A percentile compares a stretch with the other conserved stretches of the same genome.
These are phyloP conservation scores for Penicillium herquei DNA, from an alignment of 495 filamentous ascomycete genomes.

Conservation along the genomic window DNA sequence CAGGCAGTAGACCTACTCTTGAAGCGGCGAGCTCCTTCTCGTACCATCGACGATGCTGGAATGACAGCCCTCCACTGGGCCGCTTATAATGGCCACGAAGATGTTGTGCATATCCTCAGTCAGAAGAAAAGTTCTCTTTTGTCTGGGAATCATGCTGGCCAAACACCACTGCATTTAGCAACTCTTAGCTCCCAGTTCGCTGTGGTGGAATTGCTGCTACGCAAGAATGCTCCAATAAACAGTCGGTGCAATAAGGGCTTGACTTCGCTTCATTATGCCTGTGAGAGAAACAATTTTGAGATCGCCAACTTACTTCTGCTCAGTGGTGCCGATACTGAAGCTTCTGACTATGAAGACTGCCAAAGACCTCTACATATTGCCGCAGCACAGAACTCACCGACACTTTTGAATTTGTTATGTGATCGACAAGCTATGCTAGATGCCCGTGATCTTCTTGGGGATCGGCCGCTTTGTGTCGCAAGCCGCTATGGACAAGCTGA, in stretches of 20 bases:
- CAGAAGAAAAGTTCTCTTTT: conserved; percentile 28
- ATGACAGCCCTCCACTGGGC: conserved; percentile 51
- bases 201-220: conserved; percentile 38
- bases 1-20: conserved; percentile 33
- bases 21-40: conserved; percentile 32
- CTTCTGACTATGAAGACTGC: conserved; percentile 23
- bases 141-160: conserved; percentile 28
- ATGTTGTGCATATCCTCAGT: conserved; percentile 36
- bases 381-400: conserved; percentile 28
- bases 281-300: conserved; percentile 31
- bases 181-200: conserved; percentile 39
- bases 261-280: conserved; percentile 48
- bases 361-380: conserved; percentile 43
- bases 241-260: conserved; percentile 29
- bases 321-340: conserved; percentile 41
- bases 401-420: conserved; percentile 36
- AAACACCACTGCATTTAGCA: conserved; percentile 44
- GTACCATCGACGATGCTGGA: conserved; percentile 31
- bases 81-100: conserved; percentile 40
- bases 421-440: conserved; percentile 38
- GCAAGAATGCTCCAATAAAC: conserved; percentile 26
- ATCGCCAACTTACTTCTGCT: conserved; percentile 40
- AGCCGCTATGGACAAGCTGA: conserved; percentile 35
- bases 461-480: conserved; percentile 40
- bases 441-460: conserved; percentile 36